These are phyloP conservation scores for Talaromyces marneffei DNA, from an alignment of 2,329 filamentous ascomycete species.

Conservation along the genomic window DNA sequence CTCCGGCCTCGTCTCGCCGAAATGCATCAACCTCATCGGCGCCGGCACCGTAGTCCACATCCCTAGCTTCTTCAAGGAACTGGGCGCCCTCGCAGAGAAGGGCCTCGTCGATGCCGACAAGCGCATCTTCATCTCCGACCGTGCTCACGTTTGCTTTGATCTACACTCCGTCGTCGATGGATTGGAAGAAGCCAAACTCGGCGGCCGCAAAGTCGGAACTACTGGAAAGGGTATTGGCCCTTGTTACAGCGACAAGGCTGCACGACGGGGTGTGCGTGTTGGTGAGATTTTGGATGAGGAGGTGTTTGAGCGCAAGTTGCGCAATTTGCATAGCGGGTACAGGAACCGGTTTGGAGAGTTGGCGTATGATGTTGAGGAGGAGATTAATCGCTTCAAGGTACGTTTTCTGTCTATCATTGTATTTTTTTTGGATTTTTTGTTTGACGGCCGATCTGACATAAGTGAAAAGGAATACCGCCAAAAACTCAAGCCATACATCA, in stretches of 20 bases:
- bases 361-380: conserved; percentile 55
- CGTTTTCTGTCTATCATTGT: not conserved
- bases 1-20: conserved; percentile 40
- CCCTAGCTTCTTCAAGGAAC: conserved; percentile 45
- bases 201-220: conserved; percentile 44
- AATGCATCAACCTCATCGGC: conserved; percentile 44
- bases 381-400: conserved; percentile 53
- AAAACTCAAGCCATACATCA: conserved; percentile 33
- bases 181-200: conserved; percentile 40
- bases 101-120: conserved; percentile 36
- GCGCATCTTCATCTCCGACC: conserved; percentile 44
- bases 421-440: no score
- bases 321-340: conserved; percentile 48
- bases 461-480: conserved; percentile 31
- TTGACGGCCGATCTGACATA: conserved; percentile 15
- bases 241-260: conserved; percentile 59
- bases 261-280: conserved; percentile 54
- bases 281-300: conserved; percentile 54
- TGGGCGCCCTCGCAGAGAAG: conserved; percentile 39
- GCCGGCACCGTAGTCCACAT: conserved; percentile 44
- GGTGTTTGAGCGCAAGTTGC: conserved; percentile 51
- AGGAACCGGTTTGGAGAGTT: conserved; percentile 55
- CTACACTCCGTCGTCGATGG: conserved; percentile 43
- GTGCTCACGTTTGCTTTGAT: conserved; percentile 42
- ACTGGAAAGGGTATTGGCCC: conserved; percentile 50